Base-by-base conservation (phyloP, 2,329 filamentous ascomycete genomes). In the Scytalidium sp. region DNA sequence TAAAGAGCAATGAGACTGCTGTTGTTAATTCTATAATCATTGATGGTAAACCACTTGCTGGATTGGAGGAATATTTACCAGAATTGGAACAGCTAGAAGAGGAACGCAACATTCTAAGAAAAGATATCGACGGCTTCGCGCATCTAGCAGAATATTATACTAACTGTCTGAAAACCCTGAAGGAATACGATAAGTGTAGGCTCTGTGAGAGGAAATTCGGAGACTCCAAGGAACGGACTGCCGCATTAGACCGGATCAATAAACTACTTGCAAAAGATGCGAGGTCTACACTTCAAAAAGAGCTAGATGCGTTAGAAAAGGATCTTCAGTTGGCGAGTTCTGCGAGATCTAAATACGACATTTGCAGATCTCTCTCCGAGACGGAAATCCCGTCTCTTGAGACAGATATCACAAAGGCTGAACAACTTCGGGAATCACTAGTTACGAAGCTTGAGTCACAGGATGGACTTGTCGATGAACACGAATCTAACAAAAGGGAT, bases 171-270 rank as follows among this genome's bases (percentile, higher is more conserved):
- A 76, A 81, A 29, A 78, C 76, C 19, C 79, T 88, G 10, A 77
- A 87, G 48, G 75, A 82, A 27, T 80, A 87, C 47, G 87, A 90
- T 58, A 80, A 79, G 41, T 97, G 93, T 65, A 79, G 83, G 27
- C 81, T 94, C 19, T 97, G 93, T 63, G 78, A 81, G 41, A 81
- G 90, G 47, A 68, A 75, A 3, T 91, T 96, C 64, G 72, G 74
- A 67, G 81, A 76, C 62, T 73, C 74, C 57, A 77, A 70, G 25
- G 81, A 79, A 60, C 84, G 79, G 55, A 83, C 77, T n/a, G 80
- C 74, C 46, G 76, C 96, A 53, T 71, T 84, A 45, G 76, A 80
- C 39, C 87, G 84, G 60, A 77, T 97, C 27, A 78, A 86, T 50
- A 78, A 81, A 48, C 76, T 80, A 43, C 75, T 84, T 19, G 75